Evolutionary conservation across 2,329 filamentous ascomycete genomes (phyloP), one percentile per base, ranked within the genome.

Genomic region (Cadophora malorum): DNA sequence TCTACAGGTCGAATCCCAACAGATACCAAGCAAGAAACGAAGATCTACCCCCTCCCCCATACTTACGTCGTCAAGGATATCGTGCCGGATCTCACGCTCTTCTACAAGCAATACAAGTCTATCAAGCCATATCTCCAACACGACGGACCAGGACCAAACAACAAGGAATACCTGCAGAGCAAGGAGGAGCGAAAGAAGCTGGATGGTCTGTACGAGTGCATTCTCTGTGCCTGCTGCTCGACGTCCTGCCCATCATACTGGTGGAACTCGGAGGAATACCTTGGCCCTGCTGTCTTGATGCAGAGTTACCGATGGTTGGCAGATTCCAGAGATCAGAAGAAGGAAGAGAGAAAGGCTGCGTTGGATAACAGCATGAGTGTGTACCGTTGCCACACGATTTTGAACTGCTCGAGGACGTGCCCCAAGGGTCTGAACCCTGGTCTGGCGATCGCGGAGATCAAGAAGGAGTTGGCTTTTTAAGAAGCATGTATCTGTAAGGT

Each of bases 61-160:
- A 97, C 94, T 81, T 99, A 97, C 83, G 93, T 99, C 75, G 94
- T 99, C 83, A 99, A 98, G 89, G 96, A 99, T 80, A 89, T 99
- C 71, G 96, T 99, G 41, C 95, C 96, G 68, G 96, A 99, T 80
- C 85, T 99, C 84, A 99, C 96, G 71, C 92, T 96, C 79, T 98
- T 99, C 85, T 99, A 99, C 89, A 98, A 98, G 88, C 96, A 99
- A 86, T 99, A 99, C 89, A 97, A 97, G 84, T 97, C 94, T 19
- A 97, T 99, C 84, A 97, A 98, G 90, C 96, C 96, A 53, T 99
- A 97, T 81, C 90, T 99, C 64, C 96, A 98, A 85, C 89, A 94
- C 78, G 91, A 94, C 72, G 96, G 93, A 33, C 91, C 92, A 65
- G 84, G 93, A 53, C 88, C 90, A 74, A 92, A 97, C 79, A 95